phyloP scores from a whole-genome alignment of 177 flowering plant species.

The Tripterygium wilfordii region DNA sequence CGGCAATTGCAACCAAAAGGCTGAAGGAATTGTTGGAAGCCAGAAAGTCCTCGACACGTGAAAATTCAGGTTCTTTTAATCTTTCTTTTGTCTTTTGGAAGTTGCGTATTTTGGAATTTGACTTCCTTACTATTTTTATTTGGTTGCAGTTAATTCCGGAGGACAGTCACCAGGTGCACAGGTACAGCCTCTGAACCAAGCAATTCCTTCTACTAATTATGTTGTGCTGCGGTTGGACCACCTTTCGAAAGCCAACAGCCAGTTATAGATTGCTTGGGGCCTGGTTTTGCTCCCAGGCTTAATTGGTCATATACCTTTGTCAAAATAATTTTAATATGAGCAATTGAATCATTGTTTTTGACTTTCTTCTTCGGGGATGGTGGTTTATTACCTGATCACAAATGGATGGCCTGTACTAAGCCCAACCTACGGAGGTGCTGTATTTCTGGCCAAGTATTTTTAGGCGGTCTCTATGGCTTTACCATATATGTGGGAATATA shows the following conservation, averaged over 20 bases:
- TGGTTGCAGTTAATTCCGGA: slow-evolving; percentile 45
- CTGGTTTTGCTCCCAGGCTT: too few species aligned
- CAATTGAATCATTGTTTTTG: too few species aligned
- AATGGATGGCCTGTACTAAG: too few species aligned
- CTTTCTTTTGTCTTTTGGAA: neutral
- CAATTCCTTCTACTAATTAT: neutral
- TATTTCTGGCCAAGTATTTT: too few species aligned
- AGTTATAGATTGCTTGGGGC: neutral
- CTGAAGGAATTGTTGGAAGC: slow-evolving; percentile 89
- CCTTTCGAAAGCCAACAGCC: neutral
- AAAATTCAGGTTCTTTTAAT: slow-evolving; percentile 43
- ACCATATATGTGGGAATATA: too few species aligned
- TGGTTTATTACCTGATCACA: too few species aligned
- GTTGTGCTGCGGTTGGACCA: too few species aligned
- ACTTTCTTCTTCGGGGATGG: too few species aligned
- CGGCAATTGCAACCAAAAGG: slow-evolving; percentile 96
- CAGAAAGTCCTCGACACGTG: slow-evolving; percentile 76
- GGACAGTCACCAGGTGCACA: slow-evolving; percentile 62
- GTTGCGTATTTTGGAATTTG: neutral
- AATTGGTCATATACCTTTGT: too few species aligned
- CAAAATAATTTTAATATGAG: too few species aligned
- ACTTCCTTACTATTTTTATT: neutral
- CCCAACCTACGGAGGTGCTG: too few species aligned
- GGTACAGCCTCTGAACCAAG: slow-evolving; percentile 33
- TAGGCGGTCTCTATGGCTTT: too few species aligned